phyloP scores from a whole-genome alignment of 495 filamentous ascomycete genomes.

The Xylaria acuta region DNA sequence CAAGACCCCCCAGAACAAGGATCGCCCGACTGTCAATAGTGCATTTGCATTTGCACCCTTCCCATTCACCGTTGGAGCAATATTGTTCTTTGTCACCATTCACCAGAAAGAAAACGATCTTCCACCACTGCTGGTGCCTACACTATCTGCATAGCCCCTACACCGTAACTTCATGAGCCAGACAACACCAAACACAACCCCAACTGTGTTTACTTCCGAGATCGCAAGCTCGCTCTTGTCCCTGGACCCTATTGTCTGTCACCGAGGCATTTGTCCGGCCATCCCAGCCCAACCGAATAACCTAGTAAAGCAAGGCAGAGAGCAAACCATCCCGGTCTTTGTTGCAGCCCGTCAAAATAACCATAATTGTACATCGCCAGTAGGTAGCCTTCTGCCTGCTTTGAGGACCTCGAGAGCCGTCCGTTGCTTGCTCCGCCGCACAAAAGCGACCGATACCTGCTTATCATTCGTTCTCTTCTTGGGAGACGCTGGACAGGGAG shows the following conservation, averaged over 20 bases:
- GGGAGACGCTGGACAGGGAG: conserved; percentile 22
- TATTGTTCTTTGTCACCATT: not conserved
- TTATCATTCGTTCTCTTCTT: conserved; percentile 8
- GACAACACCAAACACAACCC: not conserved
- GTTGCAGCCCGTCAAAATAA: conserved; percentile 5
- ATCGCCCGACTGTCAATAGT: conserved; percentile 3
- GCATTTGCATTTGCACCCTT: not conserved
- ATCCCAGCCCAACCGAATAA: conserved; percentile 2
- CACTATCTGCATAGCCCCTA: conserved; percentile 1
- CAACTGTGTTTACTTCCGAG: not conserved
- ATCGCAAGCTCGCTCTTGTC: conserved; percentile 5
- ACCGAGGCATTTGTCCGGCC: not conserved
- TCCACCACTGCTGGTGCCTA: not conserved
- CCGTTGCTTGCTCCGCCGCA: conserved; percentile 20
- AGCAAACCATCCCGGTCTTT: not conserved
- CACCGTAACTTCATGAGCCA: conserved; percentile 13
- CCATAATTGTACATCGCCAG: not conserved
- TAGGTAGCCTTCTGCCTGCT: not conserved
- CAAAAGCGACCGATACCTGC: conserved; percentile 10
- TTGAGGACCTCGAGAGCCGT: not conserved
- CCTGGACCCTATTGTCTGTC: not conserved
- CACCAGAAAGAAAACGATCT: not conserved
- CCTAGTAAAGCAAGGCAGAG: conserved; percentile 23
- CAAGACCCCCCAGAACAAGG: conserved; percentile 12
- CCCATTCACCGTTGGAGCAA: conserved; percentile 1